Evolutionary conservation across 2,329 filamentous ascomycete genomes (phyloP), one percentile per base, ranked within the genome.

Genomic region (Lecanicillium sp.): DNA sequence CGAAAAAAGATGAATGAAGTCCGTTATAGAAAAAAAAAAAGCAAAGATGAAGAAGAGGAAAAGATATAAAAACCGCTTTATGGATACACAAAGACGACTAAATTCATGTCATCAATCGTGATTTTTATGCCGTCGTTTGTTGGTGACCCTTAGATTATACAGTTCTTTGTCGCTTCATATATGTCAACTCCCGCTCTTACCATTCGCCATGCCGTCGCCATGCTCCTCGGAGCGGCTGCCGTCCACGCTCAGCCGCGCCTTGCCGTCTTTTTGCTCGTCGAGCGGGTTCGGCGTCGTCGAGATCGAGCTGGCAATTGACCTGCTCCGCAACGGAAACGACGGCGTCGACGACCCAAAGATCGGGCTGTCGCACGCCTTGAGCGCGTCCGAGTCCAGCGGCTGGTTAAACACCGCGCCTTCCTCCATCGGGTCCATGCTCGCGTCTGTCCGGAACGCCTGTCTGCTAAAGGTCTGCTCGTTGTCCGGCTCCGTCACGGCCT

Each of bases 401-500:
- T 60, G 58, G 26, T 67, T 67, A 42, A 60, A 64, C 10, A 65
- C 57, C 4, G 63, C 57, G 8, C 54, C 59, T 49, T 65, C 58
- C 14, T 61, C 57, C 60, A 65, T 61, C 1, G 63, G 58, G 37
- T 62, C 61, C 11, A 54, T 51, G 15, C 52, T 51, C 14, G 51
- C 47, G 5, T 51, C 37, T 4, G 49, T 46, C 49, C 54, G 44
- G 50, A 44, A 15, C 42, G 50, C 42, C 36, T 51, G 26, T 38
- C 48, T 14, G 51, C 41, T 26, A 26, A 48, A 17, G 30, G 50
- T 40, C 40, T 24, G 49, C 29, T 46, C 45, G 8, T 26, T 17
- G 15, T 30, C 14, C 11, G 49, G 21, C 8, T 42, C 44, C 8
- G 39, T 19, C 1, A 44, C 27, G 7, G 26, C 29, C n/a, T 21